Evolutionary conservation across 139 green algal species (phyloP).

Genomic region (Spirogloea muscicola): DNA sequence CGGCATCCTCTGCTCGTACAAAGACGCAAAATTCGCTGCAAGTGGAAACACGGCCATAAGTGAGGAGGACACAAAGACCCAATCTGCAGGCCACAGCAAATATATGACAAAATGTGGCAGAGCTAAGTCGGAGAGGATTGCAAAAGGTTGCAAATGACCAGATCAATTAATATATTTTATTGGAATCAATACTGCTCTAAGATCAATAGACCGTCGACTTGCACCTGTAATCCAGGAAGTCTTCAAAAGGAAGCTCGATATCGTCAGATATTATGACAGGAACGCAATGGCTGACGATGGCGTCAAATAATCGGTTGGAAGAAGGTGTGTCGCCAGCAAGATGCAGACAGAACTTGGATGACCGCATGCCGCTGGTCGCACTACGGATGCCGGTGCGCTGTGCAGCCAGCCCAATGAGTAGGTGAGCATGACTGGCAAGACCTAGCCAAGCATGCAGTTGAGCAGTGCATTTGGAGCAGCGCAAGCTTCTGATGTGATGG

Average conservation of each 20-base stretch:
- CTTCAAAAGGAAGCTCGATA: slow-evolving; percentile 37
- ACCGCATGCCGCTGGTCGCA: slow-evolving; percentile 17
- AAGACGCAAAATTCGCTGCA: slow-evolving; percentile 28
- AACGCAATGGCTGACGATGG: slow-evolving; percentile 31
- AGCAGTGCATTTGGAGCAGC: neutral
- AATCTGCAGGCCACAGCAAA: too few species aligned
- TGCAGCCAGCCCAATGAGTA: too few species aligned
- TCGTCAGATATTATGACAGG: slow-evolving; percentile 34
- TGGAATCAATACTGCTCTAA: too few species aligned
- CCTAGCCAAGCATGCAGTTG: neutral
- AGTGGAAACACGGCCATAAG: too few species aligned
- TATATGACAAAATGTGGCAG: too few species aligned
- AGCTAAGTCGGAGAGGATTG: too few species aligned
- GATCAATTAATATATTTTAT: too few species aligned
- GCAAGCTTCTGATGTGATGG: neutral
- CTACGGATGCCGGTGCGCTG: neutral
- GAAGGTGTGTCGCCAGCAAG: slow-evolving; percentile 27
- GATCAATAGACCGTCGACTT: too few species aligned
- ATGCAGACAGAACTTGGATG: slow-evolving; percentile 24
- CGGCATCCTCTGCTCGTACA: slow-evolving; percentile 4
- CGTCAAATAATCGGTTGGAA: slow-evolving; percentile 35
- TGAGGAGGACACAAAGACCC: too few species aligned
- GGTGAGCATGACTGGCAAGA: too few species aligned
- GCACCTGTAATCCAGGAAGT: slow-evolving; percentile 17
- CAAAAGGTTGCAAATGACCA: too few species aligned